Conservation (phyloP, 1,139 yeast species). For the Geotrichum candidum region DNA sequence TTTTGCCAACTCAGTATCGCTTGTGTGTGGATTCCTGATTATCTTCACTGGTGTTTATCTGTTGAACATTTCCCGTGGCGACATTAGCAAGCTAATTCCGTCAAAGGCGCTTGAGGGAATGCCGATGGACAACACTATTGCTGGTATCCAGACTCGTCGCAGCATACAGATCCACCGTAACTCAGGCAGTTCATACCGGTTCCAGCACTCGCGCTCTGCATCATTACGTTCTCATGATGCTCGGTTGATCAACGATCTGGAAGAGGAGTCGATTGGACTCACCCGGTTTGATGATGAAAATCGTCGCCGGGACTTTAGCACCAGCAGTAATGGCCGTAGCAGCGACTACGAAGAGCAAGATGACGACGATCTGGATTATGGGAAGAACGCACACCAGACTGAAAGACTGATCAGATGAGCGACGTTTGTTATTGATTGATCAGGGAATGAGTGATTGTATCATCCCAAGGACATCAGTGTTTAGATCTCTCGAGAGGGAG, state of each 20-base stretch:
- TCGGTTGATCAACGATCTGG: slow-evolving; percentile 25
- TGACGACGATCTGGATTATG: slow-evolving; percentile 2
- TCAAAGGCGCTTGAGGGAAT: slow-evolving; percentile 60
- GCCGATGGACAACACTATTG: slow-evolving; percentile 82
- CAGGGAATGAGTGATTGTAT: neutral
- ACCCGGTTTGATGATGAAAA: slow-evolving; percentile 32
- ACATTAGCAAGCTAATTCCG: slow-evolving; percentile 45
- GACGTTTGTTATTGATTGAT: neutral
- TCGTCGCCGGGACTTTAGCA: slow-evolving; percentile 26
- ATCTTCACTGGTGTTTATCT: slow-evolving; percentile 85
- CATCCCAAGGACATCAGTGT: neutral
- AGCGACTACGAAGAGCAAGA: neutral
- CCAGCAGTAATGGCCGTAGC: slow-evolving; percentile 16
- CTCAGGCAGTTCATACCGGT: slow-evolving; percentile 23
- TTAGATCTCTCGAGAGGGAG: neutral
- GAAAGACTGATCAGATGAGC: slow-evolving; percentile 6
- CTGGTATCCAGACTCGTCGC: slow-evolving; percentile 69
- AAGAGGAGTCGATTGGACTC: slow-evolving; percentile 34
- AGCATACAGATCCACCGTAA: slow-evolving; percentile 41
- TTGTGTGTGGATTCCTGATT: slow-evolving; percentile 78
- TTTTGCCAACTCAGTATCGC: slow-evolving; percentile 75
- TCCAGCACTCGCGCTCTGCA: slow-evolving; percentile 31
- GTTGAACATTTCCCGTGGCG: slow-evolving; percentile 67
- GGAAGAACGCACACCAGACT: neutral
- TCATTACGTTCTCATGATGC: slow-evolving; percentile 32